Base-by-base conservation (phyloP, 2,329 filamentous ascomycete species). In the Fusarium sp. region DNA sequence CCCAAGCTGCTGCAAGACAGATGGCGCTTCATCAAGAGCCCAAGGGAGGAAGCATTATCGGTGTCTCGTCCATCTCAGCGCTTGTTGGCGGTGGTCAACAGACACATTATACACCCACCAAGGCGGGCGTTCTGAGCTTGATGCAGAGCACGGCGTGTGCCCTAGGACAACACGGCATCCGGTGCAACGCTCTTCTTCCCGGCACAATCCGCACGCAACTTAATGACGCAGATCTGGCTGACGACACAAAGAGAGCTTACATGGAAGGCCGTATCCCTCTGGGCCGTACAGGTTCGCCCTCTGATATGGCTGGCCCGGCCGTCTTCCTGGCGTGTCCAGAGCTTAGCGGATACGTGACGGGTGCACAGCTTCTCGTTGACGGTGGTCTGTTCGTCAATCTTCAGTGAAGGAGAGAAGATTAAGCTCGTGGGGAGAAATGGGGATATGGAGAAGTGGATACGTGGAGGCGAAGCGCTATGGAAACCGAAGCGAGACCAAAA, bases 351-450 rank as follows among this genome's bases (percentile, higher is more conserved):
- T 96, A 95, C 81, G 91, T 96, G 63, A 95, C 90, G 63, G 94
- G 94, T 0, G 91, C 93, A 18, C 93, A 96, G 80, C 77, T 97
- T 72, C 79, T 97, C 68, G 94, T 97, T 16, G 94, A 97, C 80
- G 95, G 94, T 14, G 94, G 95, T 0, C 79, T 95, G 67, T 97
- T 96, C 84, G 94, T 97, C 18, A 97, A 97, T 80, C 83, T 97
- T 74, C 93, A 96, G 80, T 95, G 81, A 78, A 50, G 68, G 60
- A 60, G 63, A 55, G 60, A 71, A 56, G 58, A 72, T 68, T 55
- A 57, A 73, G 65, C 62, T 61, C 55, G 44, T 60, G 58, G 66
- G 24, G 52, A 69, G 68, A 68, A 66, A 57, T 72, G 54, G 55
- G 40, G 61, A 54, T 29, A 59, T 59, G 57, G 54, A 56, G 58